Base-by-base conservation (phyloP, 768 basidiomycete genomes). In the Megacollybia marginata region DNA sequence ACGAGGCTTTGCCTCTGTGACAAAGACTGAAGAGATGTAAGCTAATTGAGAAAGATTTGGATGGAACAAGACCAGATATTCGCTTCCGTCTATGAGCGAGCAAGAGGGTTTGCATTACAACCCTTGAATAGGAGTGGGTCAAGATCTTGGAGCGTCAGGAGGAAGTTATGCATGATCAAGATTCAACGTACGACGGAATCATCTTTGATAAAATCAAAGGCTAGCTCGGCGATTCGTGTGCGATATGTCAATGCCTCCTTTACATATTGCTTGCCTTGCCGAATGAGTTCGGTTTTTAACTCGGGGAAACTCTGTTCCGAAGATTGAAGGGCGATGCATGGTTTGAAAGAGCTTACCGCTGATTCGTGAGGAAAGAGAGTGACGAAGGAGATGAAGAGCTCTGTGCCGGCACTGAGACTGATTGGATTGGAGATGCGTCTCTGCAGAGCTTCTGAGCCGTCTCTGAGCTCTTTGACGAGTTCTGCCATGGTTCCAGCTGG, bases 121-220 rank as follows among this genome's bases (percentile, higher is more conserved):
- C 93, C 59, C 96, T 78, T 20, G 93, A 97, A 71, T 94, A 94
- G 33, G 92, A 92, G 68, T 99, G 96, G 2, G 93, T 97, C 51
- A 99, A 78, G 62, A 99, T 93, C 91, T 97, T 63, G 52, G 48
- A 34, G 52, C 32, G 44, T 48, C 18, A 48, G 50, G 49, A 42
- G 48, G 45, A 42, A 47, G 23, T 35, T 42, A 47, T 32, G 42
- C 31, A 28, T 15, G 50, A 44, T 44, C 53, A 28, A 53, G 55
- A 45, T 47, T 51, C 51, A 55, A 60, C 76, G 59, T 62, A 86
- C 91, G 61, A 92, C 88, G 8, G 89, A 92, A 64, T 91, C 93
- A 60, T 99, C 96, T 62, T 88, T 87, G 63, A 98, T 90, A 72
- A 98, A 98, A 43, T 84, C 85, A 44, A 92, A 79, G n/a, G 86